These are phyloP conservation scores for Cladophialophora carrionii DNA, from an alignment of 2,329 filamentous ascomycete genomes.

Conservation along the genomic window DNA sequence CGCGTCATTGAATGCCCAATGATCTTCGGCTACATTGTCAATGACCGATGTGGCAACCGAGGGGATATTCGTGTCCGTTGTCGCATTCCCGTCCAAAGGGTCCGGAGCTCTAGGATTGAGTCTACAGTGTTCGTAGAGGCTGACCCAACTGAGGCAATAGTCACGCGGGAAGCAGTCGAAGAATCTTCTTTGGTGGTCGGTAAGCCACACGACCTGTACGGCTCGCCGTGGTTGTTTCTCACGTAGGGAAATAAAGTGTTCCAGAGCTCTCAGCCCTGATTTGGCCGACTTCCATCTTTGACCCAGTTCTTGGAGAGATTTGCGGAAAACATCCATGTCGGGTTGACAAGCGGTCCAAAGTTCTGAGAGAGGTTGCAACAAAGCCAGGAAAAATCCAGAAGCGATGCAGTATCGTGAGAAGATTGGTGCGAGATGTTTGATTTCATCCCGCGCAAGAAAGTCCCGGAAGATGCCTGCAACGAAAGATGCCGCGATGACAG, in stretches of 20 bases:
- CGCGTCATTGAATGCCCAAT: constrained; percentile 10
- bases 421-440: constrained; percentile 49
- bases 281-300: constrained; percentile 14
- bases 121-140: constrained; percentile 12
- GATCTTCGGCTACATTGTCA: constrained; percentile 8
- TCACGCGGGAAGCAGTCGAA: constrained; percentile 10
- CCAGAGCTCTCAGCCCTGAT: constrained; percentile 7
- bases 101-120: constrained; percentile 6
- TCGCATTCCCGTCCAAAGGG: constrained; percentile 6
- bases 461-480: constrained; percentile 51
- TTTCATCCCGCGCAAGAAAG: constrained; percentile 50
- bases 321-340: constrained; percentile 10
- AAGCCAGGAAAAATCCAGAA: constrained; percentile 46
- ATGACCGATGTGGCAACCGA: constrained; percentile 5
- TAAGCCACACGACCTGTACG: constrained; percentile 9
- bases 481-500: constrained; percentile 49
- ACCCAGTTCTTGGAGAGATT: constrained; percentile 10
- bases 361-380: constrained; percentile 30
- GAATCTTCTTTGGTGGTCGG: constrained; percentile 8
- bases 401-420: constrained; percentile 51
- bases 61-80: constrained; percentile 6
- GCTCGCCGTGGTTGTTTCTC: constrained; percentile 11
- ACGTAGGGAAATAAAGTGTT: constrained; percentile 8
- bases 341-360: constrained; percentile 8
- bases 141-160: constrained; percentile 5